phyloP scores from a whole-genome alignment of 2,329 filamentous ascomycete genomes.

The Aspergillus udagawae region DNA sequence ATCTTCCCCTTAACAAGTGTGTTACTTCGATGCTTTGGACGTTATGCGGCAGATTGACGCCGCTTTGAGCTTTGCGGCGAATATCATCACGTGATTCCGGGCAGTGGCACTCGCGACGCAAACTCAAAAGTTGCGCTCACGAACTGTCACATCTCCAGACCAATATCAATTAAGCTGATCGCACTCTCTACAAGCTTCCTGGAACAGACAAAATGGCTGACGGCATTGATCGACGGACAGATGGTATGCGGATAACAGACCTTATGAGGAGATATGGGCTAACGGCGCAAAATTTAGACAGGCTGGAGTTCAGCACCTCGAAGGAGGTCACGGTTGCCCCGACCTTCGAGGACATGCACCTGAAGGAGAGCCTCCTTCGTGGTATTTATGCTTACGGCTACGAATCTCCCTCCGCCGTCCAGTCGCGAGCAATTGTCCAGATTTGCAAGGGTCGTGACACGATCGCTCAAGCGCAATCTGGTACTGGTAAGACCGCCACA shows the following conservation, averaged over 20 bases:
- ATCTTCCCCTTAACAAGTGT: not conserved
- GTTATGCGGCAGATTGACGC: slow-evolving; percentile 4
- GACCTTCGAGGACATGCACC: slow-evolving; percentile 91
- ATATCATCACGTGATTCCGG: slow-evolving; percentile 19
- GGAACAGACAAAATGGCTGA: slow-evolving; percentile 70
- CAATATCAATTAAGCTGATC: slow-evolving; percentile 7
- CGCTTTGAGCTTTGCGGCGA: slow-evolving; percentile 24
- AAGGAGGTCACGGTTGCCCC: slow-evolving; percentile 93
- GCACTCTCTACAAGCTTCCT: slow-evolving; percentile 3
- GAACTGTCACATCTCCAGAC: not conserved
- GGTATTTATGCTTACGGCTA: slow-evolving; percentile 99
- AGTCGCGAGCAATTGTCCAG: slow-evolving; percentile 96
- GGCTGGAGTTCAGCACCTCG: slow-evolving; percentile 97
- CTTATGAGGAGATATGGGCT: slow-evolving; percentile 15
- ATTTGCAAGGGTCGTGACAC: slow-evolving; percentile 99
- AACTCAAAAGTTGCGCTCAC: slow-evolving; percentile 24
- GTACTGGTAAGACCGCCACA: slow-evolving; percentile 93
- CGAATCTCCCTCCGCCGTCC: slow-evolving; percentile 94
- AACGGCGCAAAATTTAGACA: slow-evolving; percentile 52
- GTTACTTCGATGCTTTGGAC: not conserved
- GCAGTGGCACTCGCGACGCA: slow-evolving; percentile 15
- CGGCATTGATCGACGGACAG: slow-evolving; percentile 83
- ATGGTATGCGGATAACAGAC: slow-evolving; percentile 45
- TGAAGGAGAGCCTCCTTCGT: slow-evolving; percentile 95
- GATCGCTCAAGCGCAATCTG: slow-evolving; percentile 95